Conservation (phyloP, 2,329 filamentous ascomycete species). For the Zasmidium citrigriseum region DNA sequence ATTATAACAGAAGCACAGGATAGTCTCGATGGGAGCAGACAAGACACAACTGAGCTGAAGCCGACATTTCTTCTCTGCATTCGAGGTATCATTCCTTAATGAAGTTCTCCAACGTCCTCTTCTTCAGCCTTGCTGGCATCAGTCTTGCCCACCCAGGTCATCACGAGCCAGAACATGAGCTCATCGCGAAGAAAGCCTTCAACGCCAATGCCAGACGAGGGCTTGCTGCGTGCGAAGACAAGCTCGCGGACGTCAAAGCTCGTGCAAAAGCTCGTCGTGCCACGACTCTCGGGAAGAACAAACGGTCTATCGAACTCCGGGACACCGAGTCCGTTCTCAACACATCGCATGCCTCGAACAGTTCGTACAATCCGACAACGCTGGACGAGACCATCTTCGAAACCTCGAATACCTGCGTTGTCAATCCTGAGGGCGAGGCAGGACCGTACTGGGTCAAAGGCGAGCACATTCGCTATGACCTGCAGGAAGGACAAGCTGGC, state of each 20-base stretch:
- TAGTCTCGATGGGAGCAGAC: too few relatives aligned
- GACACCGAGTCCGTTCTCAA: not conserved
- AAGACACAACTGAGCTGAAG: too few relatives aligned
- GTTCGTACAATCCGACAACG: not conserved
- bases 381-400: not conserved
- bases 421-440: conserved; percentile 24
- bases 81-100: too few relatives aligned
- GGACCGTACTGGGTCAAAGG: conserved; percentile 36
- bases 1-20: too few relatives aligned
- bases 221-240: not conserved
- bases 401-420: conserved; percentile 16
- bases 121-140: not conserved
- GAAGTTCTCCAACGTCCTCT: too few relatives aligned
- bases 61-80: too few relatives aligned
- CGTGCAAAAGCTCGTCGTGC: not conserved
- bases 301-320: not conserved
- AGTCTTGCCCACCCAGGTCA: not conserved
- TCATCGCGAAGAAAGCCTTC: not conserved
- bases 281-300: not conserved
- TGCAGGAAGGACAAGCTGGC: conserved; percentile 43
- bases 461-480: conserved; percentile 40
- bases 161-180: not conserved
- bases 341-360: not conserved
- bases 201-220: not conserved
- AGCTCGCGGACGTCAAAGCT: not conserved